Conservation (phyloP, 2,329 filamentous ascomycete species). For the Fusarium equiseti region DNA sequence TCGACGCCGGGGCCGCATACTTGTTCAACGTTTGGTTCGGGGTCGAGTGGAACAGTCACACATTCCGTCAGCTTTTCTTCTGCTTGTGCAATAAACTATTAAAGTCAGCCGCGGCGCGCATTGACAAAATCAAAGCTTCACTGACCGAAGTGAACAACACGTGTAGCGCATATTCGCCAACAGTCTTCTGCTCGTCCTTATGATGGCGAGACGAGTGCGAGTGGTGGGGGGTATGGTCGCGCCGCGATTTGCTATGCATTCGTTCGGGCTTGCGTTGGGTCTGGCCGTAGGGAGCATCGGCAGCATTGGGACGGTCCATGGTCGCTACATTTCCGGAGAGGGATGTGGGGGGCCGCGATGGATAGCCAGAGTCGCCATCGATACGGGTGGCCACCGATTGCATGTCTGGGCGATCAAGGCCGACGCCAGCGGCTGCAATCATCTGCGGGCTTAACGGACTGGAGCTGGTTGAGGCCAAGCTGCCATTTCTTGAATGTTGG, state of each 20-base stretch:
- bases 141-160: constrained; percentile 92
- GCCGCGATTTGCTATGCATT: constrained; percentile 75
- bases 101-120: constrained; percentile 30
- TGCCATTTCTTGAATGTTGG: constrained; percentile 92
- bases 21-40: constrained; percentile 85
- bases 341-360: constrained; percentile 60
- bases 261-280: constrained; percentile 68
- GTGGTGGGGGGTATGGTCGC: constrained; percentile 79
- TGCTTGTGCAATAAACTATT: constrained; percentile 90
- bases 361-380: constrained; percentile 58
- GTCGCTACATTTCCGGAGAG: constrained; percentile 56
- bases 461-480: constrained; percentile 80
- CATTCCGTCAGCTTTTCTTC: constrained; percentile 95
- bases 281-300: constrained; percentile 58
- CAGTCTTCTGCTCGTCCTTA: constrained; percentile 85
- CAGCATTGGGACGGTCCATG: constrained; percentile 61
- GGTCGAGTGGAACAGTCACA: constrained; percentile 81
- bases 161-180: constrained; percentile 97
- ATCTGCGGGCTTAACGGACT: constrained; percentile 91
- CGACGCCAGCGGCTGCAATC: constrained; percentile 76
- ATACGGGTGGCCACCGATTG: constrained; percentile 58
- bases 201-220: constrained; percentile 78
- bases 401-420: constrained; percentile 66
- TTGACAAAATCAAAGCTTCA: constrained; percentile 31
- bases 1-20: constrained; percentile 94